These are phyloP conservation scores for Scheffersomyces lignosus DNA, from an alignment of 805 yeast species.

Conservation along the genomic window DNA sequence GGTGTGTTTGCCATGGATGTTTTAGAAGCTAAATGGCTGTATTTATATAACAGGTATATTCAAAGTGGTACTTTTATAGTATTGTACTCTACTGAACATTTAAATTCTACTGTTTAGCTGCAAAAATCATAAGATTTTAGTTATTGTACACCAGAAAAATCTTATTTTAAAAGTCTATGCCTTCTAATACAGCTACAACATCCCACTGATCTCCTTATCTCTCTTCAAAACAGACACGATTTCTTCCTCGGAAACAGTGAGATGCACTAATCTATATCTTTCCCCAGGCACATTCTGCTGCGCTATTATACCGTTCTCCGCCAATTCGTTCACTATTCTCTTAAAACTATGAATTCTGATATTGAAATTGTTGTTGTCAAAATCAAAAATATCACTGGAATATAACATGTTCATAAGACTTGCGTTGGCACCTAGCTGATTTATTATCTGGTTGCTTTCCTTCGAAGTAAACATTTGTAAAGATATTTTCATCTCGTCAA, in stretches of 20 bases:
- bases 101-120: too few relatives aligned
- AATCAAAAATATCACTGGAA: slow-evolving; percentile 17
- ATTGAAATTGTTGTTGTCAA: slow-evolving; percentile 11
- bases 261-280: slow-evolving; percentile 59
- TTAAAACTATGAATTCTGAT: slow-evolving; percentile 61
- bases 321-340: slow-evolving; percentile 63
- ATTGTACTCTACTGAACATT: too few relatives aligned
- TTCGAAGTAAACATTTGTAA: slow-evolving; percentile 40
- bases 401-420: slow-evolving; percentile 32
- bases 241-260: slow-evolving; percentile 73
- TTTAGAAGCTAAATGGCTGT: too few relatives aligned
- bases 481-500: slow-evolving; percentile 70
- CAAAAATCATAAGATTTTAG: too few relatives aligned
- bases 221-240: slow-evolving; percentile 45
- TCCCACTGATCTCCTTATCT: slow-evolving; percentile 6
- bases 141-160: too few relatives aligned
- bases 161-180: too few relatives aligned
- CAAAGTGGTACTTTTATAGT: too few relatives aligned
- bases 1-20: too few relatives aligned
- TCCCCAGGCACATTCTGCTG: slow-evolving; percentile 71
- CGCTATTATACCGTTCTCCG: slow-evolving; percentile 74
- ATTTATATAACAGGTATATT: too few relatives aligned
- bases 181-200: too few relatives aligned
- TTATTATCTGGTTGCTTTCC: slow-evolving; percentile 17
- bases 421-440: slow-evolving; percentile 19